Base-by-base conservation (phyloP, 768 basidiomycete genomes). In the Naganishia kalamii region DNA sequence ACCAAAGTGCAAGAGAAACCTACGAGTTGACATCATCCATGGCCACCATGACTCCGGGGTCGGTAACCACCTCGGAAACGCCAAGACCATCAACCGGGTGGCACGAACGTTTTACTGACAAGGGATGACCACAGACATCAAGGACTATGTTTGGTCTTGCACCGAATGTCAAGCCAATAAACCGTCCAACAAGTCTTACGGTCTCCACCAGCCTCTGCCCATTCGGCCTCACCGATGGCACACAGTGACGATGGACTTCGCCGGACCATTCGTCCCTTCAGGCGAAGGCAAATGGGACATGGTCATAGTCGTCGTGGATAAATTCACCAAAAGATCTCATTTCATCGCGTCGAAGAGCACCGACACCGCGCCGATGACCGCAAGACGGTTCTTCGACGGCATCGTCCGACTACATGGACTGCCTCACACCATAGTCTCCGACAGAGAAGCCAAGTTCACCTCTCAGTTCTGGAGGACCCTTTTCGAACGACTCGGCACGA, bases 381-480 rank as follows among this genome's bases (percentile, higher is more conserved):
- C 66, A 2, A 25, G 60, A 10, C 23, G 27, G 11, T 49, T 67
- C 30, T 46, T 62, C 25, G 48, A 65, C 2, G 7, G 40, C 21
- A 23, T 68, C 2, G 35, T 68, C 50, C 19, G 13, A 15, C 29
- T 52, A 17, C 68, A 70, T 52, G 81, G 82, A 0, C 60, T 83
- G 17, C 82, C 80, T 0, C 62, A 68, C 2, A 27, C 62, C 0
- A 81, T 84, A 0, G 72, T 83, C 0, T 80, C 77, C 17, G 81
- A 83, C 61, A 68, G 81, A 1, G 81, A 82, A 60, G 66, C 76
- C 0, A 67, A 81, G 4, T 84, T 83, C 69, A 83, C 80, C 62
- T 57, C 69, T 60, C 62, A 47, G 0, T 83, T 83, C 65, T 83
- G 82, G 83, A 54, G 60, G 10, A 70, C 74, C 8, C 67, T 83